Evolutionary conservation across 371 early-diverging fungal genomes (phyloP).

Genomic region (Smittium culicis): DNA sequence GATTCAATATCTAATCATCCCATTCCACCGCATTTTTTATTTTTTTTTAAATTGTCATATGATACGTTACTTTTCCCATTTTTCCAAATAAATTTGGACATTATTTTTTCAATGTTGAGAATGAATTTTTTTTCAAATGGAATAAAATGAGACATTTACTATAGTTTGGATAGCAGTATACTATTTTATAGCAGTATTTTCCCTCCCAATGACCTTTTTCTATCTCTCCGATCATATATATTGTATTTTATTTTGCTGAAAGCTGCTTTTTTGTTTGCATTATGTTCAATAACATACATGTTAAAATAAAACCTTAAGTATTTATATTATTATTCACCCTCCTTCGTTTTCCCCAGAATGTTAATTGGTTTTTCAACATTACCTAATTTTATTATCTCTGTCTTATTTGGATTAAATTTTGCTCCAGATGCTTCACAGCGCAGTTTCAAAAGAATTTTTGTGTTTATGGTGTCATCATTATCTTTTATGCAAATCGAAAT

Average conservation of each 20-base stretch:
- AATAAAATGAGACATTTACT: background rate
- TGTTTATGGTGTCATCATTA: background rate
- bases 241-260: background rate
- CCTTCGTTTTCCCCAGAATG: background rate
- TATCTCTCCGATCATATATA: background rate
- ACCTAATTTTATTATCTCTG: slow-evolving; percentile 10
- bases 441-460: background rate
- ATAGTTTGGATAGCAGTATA: background rate
- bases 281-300: background rate
- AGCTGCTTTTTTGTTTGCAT: background rate
- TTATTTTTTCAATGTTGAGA: background rate
- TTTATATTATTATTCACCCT: background rate
- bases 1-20: too few relatives aligned
- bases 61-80: background rate
- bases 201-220: background rate
- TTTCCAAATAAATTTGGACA: background rate
- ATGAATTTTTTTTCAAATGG: background rate
- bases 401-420: slow-evolving; percentile 11
- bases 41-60: background rate
- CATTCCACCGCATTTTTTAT: background rate
- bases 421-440: slow-evolving; percentile 11
- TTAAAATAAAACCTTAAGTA: background rate
- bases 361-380: background rate
- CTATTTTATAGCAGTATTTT: background rate
- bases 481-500: slow-evolving; percentile 7